phyloP scores from a whole-genome alignment of 257 asterid species.

The Nicotiana obtusifolia region DNA sequence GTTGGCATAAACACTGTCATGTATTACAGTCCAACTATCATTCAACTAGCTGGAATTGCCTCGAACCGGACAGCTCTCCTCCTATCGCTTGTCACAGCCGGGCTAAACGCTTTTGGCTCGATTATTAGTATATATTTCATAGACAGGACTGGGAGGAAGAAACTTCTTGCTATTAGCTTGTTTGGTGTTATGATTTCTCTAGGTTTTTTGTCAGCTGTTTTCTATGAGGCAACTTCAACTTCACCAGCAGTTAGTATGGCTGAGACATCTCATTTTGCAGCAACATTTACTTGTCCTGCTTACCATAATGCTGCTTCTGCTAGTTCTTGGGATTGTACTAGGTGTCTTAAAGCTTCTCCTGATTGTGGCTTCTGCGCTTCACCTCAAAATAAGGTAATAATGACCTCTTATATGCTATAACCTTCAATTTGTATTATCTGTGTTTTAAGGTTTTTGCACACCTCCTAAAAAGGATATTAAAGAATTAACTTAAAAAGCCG shows the following conservation, averaged over 20 bases:
- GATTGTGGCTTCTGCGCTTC: constrained; percentile 45
- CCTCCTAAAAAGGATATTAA: too few relatives aligned
- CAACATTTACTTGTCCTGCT: constrained; percentile 27
- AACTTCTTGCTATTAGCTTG: constrained; percentile 29
- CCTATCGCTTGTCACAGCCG: constrained; percentile 35
- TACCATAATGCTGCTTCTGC: constrained; percentile 17
- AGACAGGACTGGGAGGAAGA: constrained; percentile 41
- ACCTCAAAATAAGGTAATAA: constrained; percentile 26
- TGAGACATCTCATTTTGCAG: constrained; percentile 23
- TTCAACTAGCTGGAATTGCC: constrained; percentile 38
- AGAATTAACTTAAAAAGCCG: too few relatives aligned
- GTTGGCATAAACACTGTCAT: constrained; percentile 41
- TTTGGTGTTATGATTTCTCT: constrained; percentile 33
- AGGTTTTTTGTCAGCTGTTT: constrained; percentile 32
- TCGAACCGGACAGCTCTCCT: constrained; percentile 31
- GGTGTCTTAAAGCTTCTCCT: constrained; percentile 35
- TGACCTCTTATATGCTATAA: neutral
- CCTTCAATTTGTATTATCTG: neutral
- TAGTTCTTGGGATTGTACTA: constrained; percentile 34
- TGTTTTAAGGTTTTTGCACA: neutral
- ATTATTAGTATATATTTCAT: constrained; percentile 39
- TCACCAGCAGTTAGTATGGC: constrained; percentile 24
- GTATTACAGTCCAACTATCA: constrained; percentile 37
- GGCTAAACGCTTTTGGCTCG: constrained; percentile 36
- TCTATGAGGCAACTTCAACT: constrained; percentile 28